Evolutionary conservation across 495 filamentous ascomycete species (phyloP), one percentile per base, ranked within the genome.

Genomic region (Paragyromitra xinjiangensis): DNA sequence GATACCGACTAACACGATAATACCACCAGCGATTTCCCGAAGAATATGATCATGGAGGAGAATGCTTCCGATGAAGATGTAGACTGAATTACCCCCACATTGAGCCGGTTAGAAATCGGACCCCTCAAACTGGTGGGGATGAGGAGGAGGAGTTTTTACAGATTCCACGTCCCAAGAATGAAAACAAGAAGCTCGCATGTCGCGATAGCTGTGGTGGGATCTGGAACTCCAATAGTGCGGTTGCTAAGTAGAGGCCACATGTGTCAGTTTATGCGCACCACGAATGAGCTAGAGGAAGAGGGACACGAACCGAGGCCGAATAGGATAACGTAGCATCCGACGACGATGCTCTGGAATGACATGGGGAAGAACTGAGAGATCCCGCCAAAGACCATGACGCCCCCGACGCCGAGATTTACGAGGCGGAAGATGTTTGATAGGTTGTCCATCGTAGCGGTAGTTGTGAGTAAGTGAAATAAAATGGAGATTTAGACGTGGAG

Each of bases 171-270:
- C 95, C 95, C 78, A 98, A 83, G 88, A 99, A 98, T 58, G 91
- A 94, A 88, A 98, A 98, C 82, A 98, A 90, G 89, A 99, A 99
- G 29, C 92, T 94, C 19, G 94, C 95, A 88, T 98, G 98, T 83
- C 92, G 90, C 72, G 93, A 91, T 48, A 97, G 87, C 83, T 97
- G 94, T 44, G 94, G 93, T 4, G 96, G 96, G 78, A 97, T 94
- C 85, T 97, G 94, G 85, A 97, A 95, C 85, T 99, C 95, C 82
- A 93, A 89, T 34, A 92, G 84, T 11, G 84, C 87, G 69, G 88
- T 90, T 19, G 85, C 90, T 92, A 73, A 59, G 19, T 16, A 66
- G 24, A 69, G 48, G 19, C 29, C 61, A 69, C 51, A 12, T 53
- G 6, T 53, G 67, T 79, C 19, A 73, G 64, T 42, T 26, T 55